Evolutionary conservation across 2,329 filamentous ascomycete species (phyloP).

Genomic region (Penicillium crustosum): DNA sequence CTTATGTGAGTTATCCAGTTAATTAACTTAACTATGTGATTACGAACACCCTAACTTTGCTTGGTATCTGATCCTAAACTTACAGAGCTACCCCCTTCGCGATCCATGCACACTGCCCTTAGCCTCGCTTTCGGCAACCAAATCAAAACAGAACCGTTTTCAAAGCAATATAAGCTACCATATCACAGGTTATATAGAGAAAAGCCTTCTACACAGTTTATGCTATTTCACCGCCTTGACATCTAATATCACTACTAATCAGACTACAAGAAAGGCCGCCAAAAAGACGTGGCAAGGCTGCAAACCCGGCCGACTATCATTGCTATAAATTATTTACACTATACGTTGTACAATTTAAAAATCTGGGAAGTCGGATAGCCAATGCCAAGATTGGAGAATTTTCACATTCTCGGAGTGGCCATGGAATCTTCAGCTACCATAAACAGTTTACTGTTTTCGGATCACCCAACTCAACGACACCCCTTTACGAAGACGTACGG

Average conservation of each 20-base stretch:
- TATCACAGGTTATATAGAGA: too few relatives aligned
- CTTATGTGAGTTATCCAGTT: not conserved
- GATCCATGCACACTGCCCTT: not conserved
- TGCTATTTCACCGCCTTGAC: too few relatives aligned
- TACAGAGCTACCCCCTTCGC: not conserved
- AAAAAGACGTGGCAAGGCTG: too few relatives aligned
- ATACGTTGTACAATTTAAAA: not conserved
- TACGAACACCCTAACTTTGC: too few relatives aligned
- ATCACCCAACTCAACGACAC: not conserved
- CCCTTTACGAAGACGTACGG: not conserved
- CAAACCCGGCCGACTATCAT: too few relatives aligned
- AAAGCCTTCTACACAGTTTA: too few relatives aligned
- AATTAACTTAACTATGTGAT: too few relatives aligned
- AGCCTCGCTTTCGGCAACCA: not conserved
- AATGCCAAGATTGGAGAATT: not conserved
- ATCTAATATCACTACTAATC: too few relatives aligned
- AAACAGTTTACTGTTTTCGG: conserved; percentile 5
- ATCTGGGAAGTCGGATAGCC: not conserved
- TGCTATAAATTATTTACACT: not conserved
- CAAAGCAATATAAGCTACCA: not conserved
- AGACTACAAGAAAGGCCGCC: too few relatives aligned
- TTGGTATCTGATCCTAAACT: not conserved
- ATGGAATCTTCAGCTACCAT: conserved; percentile 13
- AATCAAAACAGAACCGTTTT: not conserved
- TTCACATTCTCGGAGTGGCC: conserved; percentile 13